Base-by-base conservation (phyloP, 2,329 filamentous ascomycete species). In the Amesomyces nigricolor region DNA sequence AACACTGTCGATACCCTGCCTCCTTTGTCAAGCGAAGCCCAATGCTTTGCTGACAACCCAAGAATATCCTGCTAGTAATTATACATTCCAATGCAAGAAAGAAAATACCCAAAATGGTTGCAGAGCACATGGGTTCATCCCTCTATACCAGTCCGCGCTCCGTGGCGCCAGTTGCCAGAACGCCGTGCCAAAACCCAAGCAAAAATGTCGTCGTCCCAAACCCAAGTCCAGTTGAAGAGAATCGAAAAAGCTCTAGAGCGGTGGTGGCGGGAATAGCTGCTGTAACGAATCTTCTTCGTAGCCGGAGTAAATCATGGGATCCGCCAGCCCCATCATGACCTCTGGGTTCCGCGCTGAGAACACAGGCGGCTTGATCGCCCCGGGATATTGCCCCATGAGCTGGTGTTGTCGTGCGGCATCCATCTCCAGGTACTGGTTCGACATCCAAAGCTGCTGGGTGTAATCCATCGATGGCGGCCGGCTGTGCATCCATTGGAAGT, bases 291-390 rank as follows among this genome's bases (percentile, higher is more conserved):
- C 76, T 54, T 69, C 71, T 55, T 79, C 77, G 63, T 75, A 80
- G 44, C 77, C 76, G 3, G 75, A 71, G 62, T 77, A 82, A 54
- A 83, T 81, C 79, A 82, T 82, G 1, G 80, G 79, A 58, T 83
- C 80, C 16, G 74, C 75, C 64, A 80, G 75, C 16, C 79, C 77
- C 65, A 82, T 72, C 78, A 82, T 82, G 7, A 78, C 76, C 44
- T 80, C 78, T 1, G 77, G 72, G 51, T 79, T 78, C 42, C 75
- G 75, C 43, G 54, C 32, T 22, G 54, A 56, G 16, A 82, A 69
- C 44, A 78, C 73, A 54, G 81, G 77, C 11, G 79, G 78, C 70
- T 82, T 81, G 61, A 82, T 77, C 26, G 74, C 77, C 38, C 76
- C 75, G 48, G 80, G 80, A 40, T 78, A 76, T 2, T 74, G 74